Conservation (phyloP, 2,329 filamentous ascomycete genomes). For the Clonostachys sp. region DNA sequence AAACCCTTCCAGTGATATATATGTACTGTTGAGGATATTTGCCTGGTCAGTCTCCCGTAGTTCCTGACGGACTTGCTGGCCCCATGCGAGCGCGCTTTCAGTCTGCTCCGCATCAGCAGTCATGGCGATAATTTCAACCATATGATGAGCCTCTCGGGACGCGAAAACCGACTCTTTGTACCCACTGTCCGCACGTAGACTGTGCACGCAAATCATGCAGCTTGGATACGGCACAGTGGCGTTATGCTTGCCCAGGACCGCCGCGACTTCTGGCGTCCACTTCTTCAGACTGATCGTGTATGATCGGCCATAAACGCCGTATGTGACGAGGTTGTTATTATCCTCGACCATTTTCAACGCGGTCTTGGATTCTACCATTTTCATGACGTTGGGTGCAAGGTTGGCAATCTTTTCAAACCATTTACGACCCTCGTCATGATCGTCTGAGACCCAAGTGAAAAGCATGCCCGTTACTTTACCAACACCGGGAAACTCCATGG, state of each 20-base stretch:
- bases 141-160: background rate
- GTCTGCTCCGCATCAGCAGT: background rate
- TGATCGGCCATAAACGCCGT: slow-evolving; percentile 1
- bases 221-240: background rate
- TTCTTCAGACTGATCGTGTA: background rate
- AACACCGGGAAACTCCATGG: background rate
- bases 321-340: background rate
- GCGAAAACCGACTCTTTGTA: background rate
- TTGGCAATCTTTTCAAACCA: background rate
- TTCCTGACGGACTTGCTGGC: background rate
- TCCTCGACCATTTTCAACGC: background rate
- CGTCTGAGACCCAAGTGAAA: background rate
- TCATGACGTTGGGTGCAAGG: background rate
- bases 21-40: background rate
- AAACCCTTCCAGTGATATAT: background rate
- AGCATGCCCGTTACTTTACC: background rate
- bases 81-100: background rate
- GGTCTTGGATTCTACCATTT: background rate
- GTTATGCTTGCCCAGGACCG: background rate
- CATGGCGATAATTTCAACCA: background rate
- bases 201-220: slow-evolving; percentile 1
- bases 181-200: background rate
- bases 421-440: background rate
- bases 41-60: background rate
- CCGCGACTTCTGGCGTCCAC: background rate